Conservation (phyloP, 331 rosid genomes). For the Quercus tomentella region DNA sequence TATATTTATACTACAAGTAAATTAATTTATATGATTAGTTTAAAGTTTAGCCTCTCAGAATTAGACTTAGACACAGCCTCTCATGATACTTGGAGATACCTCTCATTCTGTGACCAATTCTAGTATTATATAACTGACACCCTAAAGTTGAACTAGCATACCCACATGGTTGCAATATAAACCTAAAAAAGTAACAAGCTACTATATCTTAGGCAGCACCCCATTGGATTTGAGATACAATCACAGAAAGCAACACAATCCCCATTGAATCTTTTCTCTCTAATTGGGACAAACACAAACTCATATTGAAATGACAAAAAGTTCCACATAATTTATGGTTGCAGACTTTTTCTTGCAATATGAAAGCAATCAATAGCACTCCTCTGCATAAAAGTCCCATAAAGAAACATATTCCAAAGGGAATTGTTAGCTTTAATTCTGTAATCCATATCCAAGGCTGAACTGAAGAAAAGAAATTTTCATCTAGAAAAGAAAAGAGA, state of each 20-base stretch:
- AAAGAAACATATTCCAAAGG: slow-evolving; percentile 59
- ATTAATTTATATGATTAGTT: too few species aligned
- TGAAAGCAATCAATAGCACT: slow-evolving; percentile 28
- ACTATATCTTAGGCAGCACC: neutral
- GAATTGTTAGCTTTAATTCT: slow-evolving; percentile 41
- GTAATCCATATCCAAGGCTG: slow-evolving; percentile 44
- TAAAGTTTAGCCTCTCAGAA: too few species aligned
- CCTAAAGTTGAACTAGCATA: neutral
- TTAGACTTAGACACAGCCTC: too few species aligned
- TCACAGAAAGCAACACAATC: slow-evolving; percentile 1
- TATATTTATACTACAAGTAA: too few species aligned
- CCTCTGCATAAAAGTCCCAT: slow-evolving; percentile 45
- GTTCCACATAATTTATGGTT: slow-evolving; percentile 19
- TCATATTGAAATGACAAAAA: slow-evolving; percentile 27
- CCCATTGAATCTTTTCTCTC: slow-evolving; percentile 1
- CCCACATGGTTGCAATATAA: neutral
- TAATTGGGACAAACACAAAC: neutral
- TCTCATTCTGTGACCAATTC: neutral
- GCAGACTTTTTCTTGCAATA: slow-evolving; percentile 14
- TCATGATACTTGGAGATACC: neutral
- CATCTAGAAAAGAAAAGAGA: slow-evolving; percentile 15
- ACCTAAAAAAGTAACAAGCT: neutral
- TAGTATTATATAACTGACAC: neutral
- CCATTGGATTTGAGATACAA: neutral
- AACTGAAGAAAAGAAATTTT: slow-evolving; percentile 32